Percentiles rank a stretch among this genome's conserved stretches.
phyloP scores from a whole-genome alignment of 208 protist genomes.

The Wallacemonas sp. region DNA sequence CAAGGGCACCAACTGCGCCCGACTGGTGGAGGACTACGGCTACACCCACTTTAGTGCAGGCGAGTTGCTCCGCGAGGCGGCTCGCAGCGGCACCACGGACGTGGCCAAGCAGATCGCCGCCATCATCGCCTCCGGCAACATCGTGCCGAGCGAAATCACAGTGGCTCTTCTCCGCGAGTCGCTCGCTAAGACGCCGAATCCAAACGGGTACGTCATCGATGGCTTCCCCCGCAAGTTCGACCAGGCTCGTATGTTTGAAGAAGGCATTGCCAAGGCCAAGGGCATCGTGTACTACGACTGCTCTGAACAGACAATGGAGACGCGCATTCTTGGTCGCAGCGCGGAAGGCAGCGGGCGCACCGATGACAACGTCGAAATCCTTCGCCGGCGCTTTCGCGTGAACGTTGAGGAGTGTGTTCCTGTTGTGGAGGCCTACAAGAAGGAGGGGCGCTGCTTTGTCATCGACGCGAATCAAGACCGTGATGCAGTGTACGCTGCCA shows the following conservation, averaged over 20 bases:
- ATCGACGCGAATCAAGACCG: conserved; percentile 66
- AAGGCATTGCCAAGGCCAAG: conserved; percentile 52
- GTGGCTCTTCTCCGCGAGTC: conserved; percentile 70
- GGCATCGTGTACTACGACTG: conserved; percentile 86
- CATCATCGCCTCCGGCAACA: conserved; percentile 64
- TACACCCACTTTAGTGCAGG: conserved; percentile 88
- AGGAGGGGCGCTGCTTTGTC: conserved; percentile 52
- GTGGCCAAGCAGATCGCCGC: conserved; percentile 76
- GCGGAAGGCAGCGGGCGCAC: conserved; percentile 30
- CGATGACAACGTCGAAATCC: conserved; percentile 80
- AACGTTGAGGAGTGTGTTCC: conserved; percentile 85
- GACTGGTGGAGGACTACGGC: conserved; percentile 75
- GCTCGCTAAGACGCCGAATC: conserved; percentile 61
- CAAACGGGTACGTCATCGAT: conserved; percentile 84
- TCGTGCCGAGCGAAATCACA: conserved; percentile 89
- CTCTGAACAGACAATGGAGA: conserved; percentile 71
- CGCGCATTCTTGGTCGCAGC: conserved; percentile 56
- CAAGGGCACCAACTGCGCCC: conserved; percentile 82
- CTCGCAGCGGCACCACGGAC: conserved; percentile 50
- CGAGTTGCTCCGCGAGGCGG: conserved; percentile 82
- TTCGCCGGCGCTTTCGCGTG: conserved; percentile 72
- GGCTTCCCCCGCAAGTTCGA: conserved; percentile 88
- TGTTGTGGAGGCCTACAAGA: conserved; percentile 79
- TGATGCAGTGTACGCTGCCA: conserved; percentile 69
- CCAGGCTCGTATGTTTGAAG: conserved; percentile 88